Percentiles rank a stretch among this genome's conserved stretches.
Evolutionary conservation across 441 rosid genomes (phyloP).

Genomic region (Aquilaria agallochum): DNA sequence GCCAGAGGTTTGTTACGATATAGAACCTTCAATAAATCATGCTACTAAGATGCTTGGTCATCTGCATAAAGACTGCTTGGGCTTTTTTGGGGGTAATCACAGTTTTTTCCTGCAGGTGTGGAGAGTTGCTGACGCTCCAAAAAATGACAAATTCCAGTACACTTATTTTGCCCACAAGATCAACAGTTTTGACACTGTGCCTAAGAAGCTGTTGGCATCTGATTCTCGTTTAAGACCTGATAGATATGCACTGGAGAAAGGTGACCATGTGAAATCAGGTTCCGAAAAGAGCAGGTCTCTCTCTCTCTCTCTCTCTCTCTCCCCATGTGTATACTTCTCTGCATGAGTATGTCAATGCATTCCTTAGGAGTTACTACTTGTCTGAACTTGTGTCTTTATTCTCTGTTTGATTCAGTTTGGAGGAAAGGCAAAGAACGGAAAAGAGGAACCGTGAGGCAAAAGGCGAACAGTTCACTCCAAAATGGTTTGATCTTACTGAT

Average conservation of each 20-base stretch:
- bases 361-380: too few species aligned
- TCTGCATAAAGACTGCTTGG: too few species aligned
- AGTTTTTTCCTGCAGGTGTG: slow-evolving; percentile 50
- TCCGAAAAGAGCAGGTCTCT: slow-evolving; percentile 73
- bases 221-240: slow-evolving; percentile 97
- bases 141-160: slow-evolving; percentile 73
- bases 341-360: too few species aligned
- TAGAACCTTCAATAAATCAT: too few species aligned
- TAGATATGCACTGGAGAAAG: slow-evolving; percentile 88
- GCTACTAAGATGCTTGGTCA: too few species aligned
- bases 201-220: slow-evolving; percentile 74
- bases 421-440: slow-evolving; percentile 97
- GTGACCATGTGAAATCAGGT: slow-evolving; percentile 78
- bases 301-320: slow-evolving; percentile 12
- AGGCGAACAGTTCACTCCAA: slow-evolving; percentile 61
- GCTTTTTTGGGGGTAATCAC: too few species aligned
- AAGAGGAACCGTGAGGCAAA: slow-evolving; percentile 75
- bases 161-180: slow-evolving; percentile 88
- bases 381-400: slow-evolving; percentile 14
- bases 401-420: slow-evolving; percentile 48
- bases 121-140: slow-evolving; percentile 82
- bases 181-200: slow-evolving; percentile 91
- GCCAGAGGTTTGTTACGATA: too few species aligned
- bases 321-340: background rate
- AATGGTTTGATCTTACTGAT: slow-evolving; percentile 80